These are phyloP conservation scores for Pisolithus thermaeus DNA, from an alignment of 1,284 basidiomycete genomes.

Conservation along the genomic window DNA sequence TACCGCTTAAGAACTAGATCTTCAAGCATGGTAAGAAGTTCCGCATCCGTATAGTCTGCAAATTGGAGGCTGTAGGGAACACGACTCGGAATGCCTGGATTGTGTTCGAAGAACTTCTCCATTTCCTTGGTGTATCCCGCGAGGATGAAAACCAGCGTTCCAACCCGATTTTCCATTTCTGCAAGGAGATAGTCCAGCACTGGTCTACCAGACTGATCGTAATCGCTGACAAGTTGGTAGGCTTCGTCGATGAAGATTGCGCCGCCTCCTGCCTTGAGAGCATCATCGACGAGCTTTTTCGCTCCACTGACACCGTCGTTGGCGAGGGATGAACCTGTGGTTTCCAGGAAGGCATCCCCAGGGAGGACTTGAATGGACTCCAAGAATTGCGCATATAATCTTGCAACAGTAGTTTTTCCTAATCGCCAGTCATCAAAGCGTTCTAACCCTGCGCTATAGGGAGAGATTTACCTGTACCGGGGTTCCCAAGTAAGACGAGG, in stretches of 20 bases:
- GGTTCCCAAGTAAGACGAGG: conserved; percentile 52
- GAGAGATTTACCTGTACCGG: conserved; percentile 46
- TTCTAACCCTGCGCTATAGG: neutral
- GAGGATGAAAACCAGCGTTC: conserved; percentile 61
- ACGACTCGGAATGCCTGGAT: conserved; percentile 59
- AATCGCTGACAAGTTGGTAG: conserved; percentile 50
- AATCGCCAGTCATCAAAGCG: neutral
- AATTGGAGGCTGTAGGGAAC: conserved; percentile 58
- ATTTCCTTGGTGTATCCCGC: conserved; percentile 65
- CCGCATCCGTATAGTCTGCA: conserved; percentile 51
- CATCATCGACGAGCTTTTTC: conserved; percentile 44
- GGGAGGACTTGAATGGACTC: conserved; percentile 50
- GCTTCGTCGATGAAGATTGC: conserved; percentile 64
- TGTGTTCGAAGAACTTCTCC: conserved; percentile 72
- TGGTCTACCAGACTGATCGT: conserved; percentile 42
- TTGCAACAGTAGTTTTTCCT: conserved; percentile 68
- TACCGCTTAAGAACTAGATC: conserved; percentile 42
- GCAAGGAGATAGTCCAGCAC: conserved; percentile 63
- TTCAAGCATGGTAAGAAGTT: conserved; percentile 50
- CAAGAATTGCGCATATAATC: conserved; percentile 57
- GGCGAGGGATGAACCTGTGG: conserved; percentile 53
- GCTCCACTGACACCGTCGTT: conserved; percentile 48
- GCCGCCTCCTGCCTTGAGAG: conserved; percentile 51
- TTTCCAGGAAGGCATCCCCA: conserved; percentile 50
- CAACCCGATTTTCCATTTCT: conserved; percentile 66